A percentile compares a stretch with the other conserved stretches of the same genome.
phyloP scores from a whole-genome alignment of 805 yeast genomes.

The Metschnikowia chrysomelidarum region DNA sequence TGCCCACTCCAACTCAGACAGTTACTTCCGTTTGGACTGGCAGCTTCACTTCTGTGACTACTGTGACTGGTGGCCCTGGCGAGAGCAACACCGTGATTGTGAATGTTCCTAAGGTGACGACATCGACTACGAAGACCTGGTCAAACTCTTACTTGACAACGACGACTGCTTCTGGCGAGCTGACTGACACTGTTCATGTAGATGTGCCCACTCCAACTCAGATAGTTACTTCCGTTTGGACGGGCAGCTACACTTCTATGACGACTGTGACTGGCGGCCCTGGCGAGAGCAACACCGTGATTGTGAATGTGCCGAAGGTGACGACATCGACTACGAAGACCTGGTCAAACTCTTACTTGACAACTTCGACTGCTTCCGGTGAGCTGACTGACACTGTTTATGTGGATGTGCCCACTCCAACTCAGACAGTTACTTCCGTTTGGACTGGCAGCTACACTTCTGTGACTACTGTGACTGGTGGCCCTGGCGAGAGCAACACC shows the following conservation, averaged over 20 bases:
- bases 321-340: conserved; percentile 7
- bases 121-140: conserved; percentile 15
- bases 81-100: conserved; percentile 14
- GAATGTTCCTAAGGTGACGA: conserved; percentile 5
- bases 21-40: conserved; percentile 13
- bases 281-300: conserved; percentile 8
- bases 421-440: conserved; percentile 6
- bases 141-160: conserved; percentile 7
- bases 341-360: conserved; percentile 6
- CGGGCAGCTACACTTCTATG: conserved; percentile 4
- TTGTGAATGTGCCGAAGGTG: conserved; percentile 9
- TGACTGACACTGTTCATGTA: conserved; percentile 11
- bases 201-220: conserved; percentile 18
- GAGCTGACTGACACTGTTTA: conserved; percentile 21
- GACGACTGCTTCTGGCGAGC: background rate
- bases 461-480: conserved; percentile 4
- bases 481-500: conserved; percentile 8
- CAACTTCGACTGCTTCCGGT: conserved; percentile 5
- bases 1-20: conserved; percentile 18
- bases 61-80: conserved; percentile 9
- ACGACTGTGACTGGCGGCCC: conserved; percentile 4
- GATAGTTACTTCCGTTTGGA: conserved; percentile 13
- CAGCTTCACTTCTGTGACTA: conserved; percentile 4
- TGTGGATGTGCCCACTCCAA: conserved; percentile 12
- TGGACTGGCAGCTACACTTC: conserved; percentile 6